phyloP scores from a whole-genome alignment of 257 asterid genomes.

The Cynanchum wilfordii region DNA sequence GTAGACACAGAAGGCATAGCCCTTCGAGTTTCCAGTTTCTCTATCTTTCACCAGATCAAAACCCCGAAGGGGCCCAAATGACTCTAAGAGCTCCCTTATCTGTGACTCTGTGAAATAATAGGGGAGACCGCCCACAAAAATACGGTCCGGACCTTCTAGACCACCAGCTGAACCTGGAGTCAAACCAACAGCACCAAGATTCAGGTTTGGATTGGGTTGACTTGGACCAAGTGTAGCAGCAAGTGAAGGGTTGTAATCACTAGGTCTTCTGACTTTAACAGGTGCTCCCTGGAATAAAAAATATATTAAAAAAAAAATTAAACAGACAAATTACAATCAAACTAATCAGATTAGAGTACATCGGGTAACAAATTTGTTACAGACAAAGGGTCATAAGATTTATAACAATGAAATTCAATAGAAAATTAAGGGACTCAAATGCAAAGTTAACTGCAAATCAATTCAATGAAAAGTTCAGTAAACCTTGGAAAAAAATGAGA shows the following conservation, averaged over 20 bases:
- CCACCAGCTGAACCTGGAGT: slow-evolving; percentile 93
- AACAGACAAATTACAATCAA: background rate
- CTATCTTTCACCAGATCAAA: slow-evolving; percentile 95
- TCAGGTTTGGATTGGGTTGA: slow-evolving; percentile 80
- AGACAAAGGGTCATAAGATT: background rate
- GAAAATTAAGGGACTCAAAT: background rate
- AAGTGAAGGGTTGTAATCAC: slow-evolving; percentile 91
- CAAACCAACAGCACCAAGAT: slow-evolving; percentile 89
- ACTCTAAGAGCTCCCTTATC: slow-evolving; percentile 91
- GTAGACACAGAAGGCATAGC: slow-evolving; percentile 98
- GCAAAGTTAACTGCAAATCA: background rate
- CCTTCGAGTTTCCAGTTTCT: slow-evolving; percentile 98
- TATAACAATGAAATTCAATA: background rate
- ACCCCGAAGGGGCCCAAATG: slow-evolving; percentile 94
- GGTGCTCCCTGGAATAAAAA: slow-evolving; percentile 76
- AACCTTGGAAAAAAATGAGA: background rate
- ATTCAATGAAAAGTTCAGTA: background rate
- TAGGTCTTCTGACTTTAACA: slow-evolving; percentile 96
- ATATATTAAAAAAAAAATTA: background rate
- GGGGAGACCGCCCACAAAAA: slow-evolving; percentile 95
- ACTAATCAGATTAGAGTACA: background rate
- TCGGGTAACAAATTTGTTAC: background rate
- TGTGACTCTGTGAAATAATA: slow-evolving; percentile 92
- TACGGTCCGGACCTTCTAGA: slow-evolving; percentile 96
- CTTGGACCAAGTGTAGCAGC: slow-evolving; percentile 99